These are phyloP conservation scores for Yamadazyma conglobata DNA, from an alignment of 1,139 yeast species.

Conservation along the genomic window DNA sequence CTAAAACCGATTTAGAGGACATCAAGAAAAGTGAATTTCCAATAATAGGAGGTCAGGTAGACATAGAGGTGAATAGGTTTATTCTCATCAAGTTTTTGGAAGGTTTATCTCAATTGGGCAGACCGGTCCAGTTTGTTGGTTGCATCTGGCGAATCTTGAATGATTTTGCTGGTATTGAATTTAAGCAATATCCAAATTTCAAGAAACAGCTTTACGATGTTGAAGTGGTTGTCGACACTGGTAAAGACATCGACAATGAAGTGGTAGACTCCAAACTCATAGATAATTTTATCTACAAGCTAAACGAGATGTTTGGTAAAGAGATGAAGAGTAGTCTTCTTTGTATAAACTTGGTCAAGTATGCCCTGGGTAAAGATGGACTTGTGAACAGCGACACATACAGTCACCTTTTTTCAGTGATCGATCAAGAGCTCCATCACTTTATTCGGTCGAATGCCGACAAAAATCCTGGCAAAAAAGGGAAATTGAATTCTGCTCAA, in stretches of 20 bases:
- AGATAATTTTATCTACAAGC: conserved; percentile 33
- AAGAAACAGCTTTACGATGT: conserved; percentile 9
- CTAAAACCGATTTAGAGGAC: background rate
- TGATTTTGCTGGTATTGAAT: conserved; percentile 33
- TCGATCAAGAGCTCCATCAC: conserved; percentile 34
- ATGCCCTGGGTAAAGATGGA: conserved; percentile 3
- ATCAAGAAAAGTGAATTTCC: conserved; percentile 1
- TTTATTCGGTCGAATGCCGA: conserved; percentile 31
- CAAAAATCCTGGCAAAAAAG: conserved; percentile 5
- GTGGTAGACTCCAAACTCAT: conserved; percentile 12
- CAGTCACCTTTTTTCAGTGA: conserved; percentile 23
- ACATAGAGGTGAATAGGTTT: conserved; percentile 23
- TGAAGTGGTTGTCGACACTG: conserved; percentile 7
- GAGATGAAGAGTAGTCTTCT: conserved; percentile 12
- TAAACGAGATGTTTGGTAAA: conserved; percentile 16
- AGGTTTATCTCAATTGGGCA: conserved; percentile 31
- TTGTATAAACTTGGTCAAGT: conserved; percentile 9
- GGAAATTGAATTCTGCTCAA: conserved; percentile 24
- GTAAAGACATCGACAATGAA: conserved; percentile 5
- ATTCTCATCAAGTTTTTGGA: conserved; percentile 31
- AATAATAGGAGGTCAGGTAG: background rate
- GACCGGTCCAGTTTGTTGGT: conserved; percentile 26
- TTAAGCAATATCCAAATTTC: conserved; percentile 13
- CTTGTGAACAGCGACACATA: conserved; percentile 5
- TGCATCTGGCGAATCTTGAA: conserved; percentile 29